Base-by-base conservation (phyloP, 2,329 filamentous ascomycete species). In the Escovopsis sp. region DNA sequence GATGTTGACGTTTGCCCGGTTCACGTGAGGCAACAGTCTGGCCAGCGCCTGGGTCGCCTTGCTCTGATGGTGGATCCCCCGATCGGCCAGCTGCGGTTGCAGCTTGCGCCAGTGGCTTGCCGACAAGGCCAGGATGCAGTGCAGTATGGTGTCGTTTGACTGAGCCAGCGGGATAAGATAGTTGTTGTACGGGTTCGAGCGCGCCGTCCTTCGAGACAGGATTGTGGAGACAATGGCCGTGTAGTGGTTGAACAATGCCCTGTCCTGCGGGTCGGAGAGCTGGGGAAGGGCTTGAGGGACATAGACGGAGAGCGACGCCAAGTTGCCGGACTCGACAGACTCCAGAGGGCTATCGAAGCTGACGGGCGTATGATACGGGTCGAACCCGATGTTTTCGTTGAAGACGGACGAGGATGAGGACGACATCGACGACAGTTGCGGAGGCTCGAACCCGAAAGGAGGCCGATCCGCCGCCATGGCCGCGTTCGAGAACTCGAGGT, bases 21-120 rank as follows among this genome's bases (percentile, higher is more conserved):
- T 46, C 1, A 61, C 55, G 10, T 56, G 53, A 1, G 54, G 53
- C 16, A 58, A 40, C 13, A 56, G 40, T n/a, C 44, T 37, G 17
- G 52, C 52, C 13, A 56, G 41, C 3, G 50, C 40, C 32, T 53
- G 46, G 2, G 51, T 52, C 4, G 53, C 54, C 34, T 53, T 47
- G 40, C 48, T 49, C 38, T 56, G 49, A 37, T 55, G 51, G 18
- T 48, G 28, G 3, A 56, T 38, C 8, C 51, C 52, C 19, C 51
- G 46, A 27, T 50, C 46, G 9, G 44, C 45, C 38, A 56, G 37
- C 12, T 41, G 37, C 3, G 53, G 53, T 31, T 54, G 53, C 33
- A 54, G 41, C 39, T 50, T 54, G 25, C 52, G 47, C 53, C 53
- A 56, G 37, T 56, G 53, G 21, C 52, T 55, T 4, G 51, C 53